Evolutionary conservation across 2,329 filamentous ascomycete genomes (phyloP).

Genomic region (Escovopsis sp.): DNA sequence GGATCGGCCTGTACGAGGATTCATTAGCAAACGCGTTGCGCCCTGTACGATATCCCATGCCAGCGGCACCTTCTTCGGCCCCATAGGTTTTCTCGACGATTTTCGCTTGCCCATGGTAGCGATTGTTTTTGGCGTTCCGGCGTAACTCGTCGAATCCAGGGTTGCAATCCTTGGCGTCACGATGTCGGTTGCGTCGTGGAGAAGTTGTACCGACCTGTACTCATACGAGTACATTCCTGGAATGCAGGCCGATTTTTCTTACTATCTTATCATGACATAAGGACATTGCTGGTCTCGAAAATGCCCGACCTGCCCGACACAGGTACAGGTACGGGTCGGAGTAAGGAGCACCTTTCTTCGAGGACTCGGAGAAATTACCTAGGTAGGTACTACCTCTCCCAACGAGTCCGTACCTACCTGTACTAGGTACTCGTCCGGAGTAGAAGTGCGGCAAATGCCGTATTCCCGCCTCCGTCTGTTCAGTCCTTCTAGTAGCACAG

Average conservation of each 20-base stretch:
- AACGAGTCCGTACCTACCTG: too few relatives aligned
- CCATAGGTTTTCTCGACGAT: constrained; percentile 72
- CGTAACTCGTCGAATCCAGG: background rate
- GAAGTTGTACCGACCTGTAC: background rate
- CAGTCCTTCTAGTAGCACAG: too few relatives aligned
- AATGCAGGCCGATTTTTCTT: too few relatives aligned
- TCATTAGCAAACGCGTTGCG: background rate
- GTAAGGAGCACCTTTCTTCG: background rate
- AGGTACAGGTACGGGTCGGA: too few relatives aligned
- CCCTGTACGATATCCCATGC: background rate
- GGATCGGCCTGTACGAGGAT: constrained; percentile 42
- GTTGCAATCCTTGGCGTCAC: background rate
- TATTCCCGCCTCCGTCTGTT: too few relatives aligned
- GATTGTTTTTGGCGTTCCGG: background rate
- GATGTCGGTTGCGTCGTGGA: background rate
- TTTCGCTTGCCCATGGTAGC: constrained; percentile 74
- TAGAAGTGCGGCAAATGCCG: too few relatives aligned
- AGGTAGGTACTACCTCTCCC: too few relatives aligned
- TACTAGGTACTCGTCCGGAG: too few relatives aligned
- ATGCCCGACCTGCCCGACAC: too few relatives aligned
- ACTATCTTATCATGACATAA: too few relatives aligned
- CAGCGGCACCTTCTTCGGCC: constrained; percentile 59
- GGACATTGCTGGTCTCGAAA: too few relatives aligned
- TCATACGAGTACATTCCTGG: too few relatives aligned
- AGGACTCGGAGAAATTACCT: background rate